Conservation (phyloP, 257 asterid species). For the Solanum clarkiae region DNA sequence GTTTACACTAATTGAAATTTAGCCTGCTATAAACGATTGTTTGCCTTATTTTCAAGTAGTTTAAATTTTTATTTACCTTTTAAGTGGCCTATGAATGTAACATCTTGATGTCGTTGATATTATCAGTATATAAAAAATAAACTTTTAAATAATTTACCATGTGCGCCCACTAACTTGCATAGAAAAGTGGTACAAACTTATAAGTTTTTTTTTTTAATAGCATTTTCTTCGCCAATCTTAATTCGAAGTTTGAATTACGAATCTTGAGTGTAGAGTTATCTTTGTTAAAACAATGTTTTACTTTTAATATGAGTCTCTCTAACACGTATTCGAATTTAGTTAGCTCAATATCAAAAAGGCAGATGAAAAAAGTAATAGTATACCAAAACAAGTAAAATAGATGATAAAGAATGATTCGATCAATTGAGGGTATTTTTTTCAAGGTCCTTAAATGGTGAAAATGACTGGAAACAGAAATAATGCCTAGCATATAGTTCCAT, state of each 20-base stretch:
- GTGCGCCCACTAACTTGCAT: neutral
- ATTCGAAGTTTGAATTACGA: no score
- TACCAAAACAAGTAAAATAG: neutral
- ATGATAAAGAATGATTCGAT: neutral
- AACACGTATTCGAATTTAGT: no score
- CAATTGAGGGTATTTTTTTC: neutral
- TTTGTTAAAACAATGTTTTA: neutral
- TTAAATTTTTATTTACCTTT: neutral
- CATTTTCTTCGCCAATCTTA: no score
- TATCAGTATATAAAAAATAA: neutral
- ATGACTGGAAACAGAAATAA: neutral
- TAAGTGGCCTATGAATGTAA: neutral
- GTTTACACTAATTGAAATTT: neutral
- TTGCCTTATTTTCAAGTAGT: neutral
- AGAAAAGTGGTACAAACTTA: neutral
- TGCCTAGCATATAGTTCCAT: neutral
- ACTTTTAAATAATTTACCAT: neutral
- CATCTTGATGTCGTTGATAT: neutral
- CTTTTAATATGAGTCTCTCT: no score
- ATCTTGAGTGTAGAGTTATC: neutral
- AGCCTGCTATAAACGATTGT: neutral
- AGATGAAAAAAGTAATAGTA: no score
- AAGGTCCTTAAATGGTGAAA: neutral
- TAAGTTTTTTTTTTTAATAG: no score
- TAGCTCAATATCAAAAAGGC: no score